phyloP scores from a whole-genome alignment of 1,284 basidiomycete species.

The Inonotus hispidus region DNA sequence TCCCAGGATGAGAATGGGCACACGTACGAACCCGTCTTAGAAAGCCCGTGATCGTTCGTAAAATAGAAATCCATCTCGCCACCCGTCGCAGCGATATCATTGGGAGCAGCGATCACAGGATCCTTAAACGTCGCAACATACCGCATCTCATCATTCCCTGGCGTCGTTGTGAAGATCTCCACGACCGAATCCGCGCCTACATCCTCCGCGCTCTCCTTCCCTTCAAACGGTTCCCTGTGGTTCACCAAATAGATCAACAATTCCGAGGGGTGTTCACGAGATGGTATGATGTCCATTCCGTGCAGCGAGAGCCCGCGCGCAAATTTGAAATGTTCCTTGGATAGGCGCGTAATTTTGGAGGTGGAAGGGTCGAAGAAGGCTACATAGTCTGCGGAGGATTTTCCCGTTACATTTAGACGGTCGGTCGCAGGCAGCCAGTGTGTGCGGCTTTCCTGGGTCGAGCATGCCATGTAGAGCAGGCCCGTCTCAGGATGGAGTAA shows the following conservation, averaged over 20 bases:
- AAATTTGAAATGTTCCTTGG: constrained; percentile 35
- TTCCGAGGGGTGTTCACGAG: constrained; percentile 39
- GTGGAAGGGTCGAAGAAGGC: constrained; percentile 54
- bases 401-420: constrained; percentile 41
- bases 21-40: constrained; percentile 47
- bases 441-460: constrained; percentile 42
- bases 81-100: constrained; percentile 58
- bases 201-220: constrained; percentile 28
- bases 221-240: constrained; percentile 45
- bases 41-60: constrained; percentile 55
- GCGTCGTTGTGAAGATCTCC: constrained; percentile 59
- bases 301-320: constrained; percentile 51
- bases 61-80: constrained; percentile 61
- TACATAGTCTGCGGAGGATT: constrained; percentile 49
- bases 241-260: constrained; percentile 67
- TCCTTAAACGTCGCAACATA: constrained; percentile 57
- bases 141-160: constrained; percentile 40
- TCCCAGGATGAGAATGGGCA: neutral
- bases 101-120: constrained; percentile 58
- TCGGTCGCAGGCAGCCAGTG: constrained; percentile 51
- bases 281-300: constrained; percentile 68
- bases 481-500: constrained; percentile 52
- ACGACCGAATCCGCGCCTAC: constrained; percentile 67
- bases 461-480: constrained; percentile 67
- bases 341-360: constrained; percentile 41